phyloP scores from a whole-genome alignment of 2,329 filamentous ascomycete genomes.

The Davidsoniella virescens region DNA sequence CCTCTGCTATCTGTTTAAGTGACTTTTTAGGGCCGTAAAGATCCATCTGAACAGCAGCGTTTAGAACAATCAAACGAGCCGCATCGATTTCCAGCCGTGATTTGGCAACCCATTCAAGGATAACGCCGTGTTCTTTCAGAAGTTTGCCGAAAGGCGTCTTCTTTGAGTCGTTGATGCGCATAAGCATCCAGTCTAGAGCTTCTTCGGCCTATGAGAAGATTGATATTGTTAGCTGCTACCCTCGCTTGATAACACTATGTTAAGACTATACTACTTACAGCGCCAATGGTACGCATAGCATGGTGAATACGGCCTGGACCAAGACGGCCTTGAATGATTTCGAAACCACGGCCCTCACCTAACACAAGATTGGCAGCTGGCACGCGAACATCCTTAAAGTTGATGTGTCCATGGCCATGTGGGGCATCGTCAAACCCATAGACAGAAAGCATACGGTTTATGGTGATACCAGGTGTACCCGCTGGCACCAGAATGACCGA shows the following conservation, averaged over 20 bases:
- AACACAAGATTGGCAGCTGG: slow-evolving; percentile 73
- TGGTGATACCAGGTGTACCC: slow-evolving; percentile 67
- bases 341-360: slow-evolving; percentile 85
- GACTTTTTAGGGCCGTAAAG: slow-evolving; percentile 74
- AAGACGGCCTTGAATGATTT: slow-evolving; percentile 94
- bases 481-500: slow-evolving; percentile 83
- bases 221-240: background rate
- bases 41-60: slow-evolving; percentile 92
- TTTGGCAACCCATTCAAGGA: slow-evolving; percentile 86
- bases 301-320: slow-evolving; percentile 95
- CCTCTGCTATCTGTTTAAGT: slow-evolving; percentile 84
- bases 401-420: slow-evolving; percentile 88
- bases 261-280: slow-evolving; percentile 32
- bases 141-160: slow-evolving; percentile 88
- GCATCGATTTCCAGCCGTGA: slow-evolving; percentile 90
- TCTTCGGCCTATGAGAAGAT: slow-evolving; percentile 47
- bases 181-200: slow-evolving; percentile 87
- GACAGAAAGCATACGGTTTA: slow-evolving; percentile 83
- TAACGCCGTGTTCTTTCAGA: slow-evolving; percentile 77
- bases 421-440: slow-evolving; percentile 98
- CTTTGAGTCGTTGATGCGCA: slow-evolving; percentile 76
- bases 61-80: slow-evolving; percentile 75
- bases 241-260: background rate
- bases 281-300: slow-evolving; percentile 87
- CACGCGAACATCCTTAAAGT: slow-evolving; percentile 78